Conservation (phyloP, 179 eudicot species). For the Actinidia chinensis region DNA sequence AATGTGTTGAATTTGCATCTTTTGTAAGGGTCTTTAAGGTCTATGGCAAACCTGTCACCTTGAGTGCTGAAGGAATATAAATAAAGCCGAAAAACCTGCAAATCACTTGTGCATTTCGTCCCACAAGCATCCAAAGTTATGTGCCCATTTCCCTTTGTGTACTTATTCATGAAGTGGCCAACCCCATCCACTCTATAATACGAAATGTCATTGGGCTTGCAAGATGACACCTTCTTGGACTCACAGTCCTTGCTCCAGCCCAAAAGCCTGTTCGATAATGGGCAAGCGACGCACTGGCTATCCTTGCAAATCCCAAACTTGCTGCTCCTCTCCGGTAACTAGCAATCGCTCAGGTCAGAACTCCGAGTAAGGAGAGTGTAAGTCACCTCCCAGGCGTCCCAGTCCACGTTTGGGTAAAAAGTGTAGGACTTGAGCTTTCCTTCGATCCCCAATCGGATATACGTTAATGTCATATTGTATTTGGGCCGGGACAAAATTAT, state of each 20-base stretch:
- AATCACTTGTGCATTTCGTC: too few relatives aligned
- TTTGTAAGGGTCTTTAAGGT: too few relatives aligned
- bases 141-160: too few relatives aligned
- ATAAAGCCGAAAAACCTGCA: too few relatives aligned
- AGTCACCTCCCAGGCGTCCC: conserved; percentile 12
- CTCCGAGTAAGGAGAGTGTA: conserved; percentile 14
- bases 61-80: too few relatives aligned
- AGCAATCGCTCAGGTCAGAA: conserved; percentile 40
- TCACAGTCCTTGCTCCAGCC: conserved; percentile 60
- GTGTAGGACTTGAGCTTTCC: conserved; percentile 20
- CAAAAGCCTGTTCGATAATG: conserved; percentile 42
- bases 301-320: too few relatives aligned
- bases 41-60: too few relatives aligned
- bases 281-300: conserved; percentile 80
- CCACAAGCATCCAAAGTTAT: too few relatives aligned
- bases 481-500: conserved; percentile 1
- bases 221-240: conserved; percentile 6
- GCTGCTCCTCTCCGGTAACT: conserved; percentile 48
- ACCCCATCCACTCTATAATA: too few relatives aligned
- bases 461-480: conserved; percentile 19
- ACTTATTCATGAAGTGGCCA: too few relatives aligned
- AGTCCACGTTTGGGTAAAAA: conserved; percentile 8
- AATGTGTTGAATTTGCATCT: too few relatives aligned
- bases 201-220: too few relatives aligned
- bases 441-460: conserved; percentile 18